Base-by-base conservation (phyloP, 495 filamentous ascomycete genomes). In the Annulohypoxylon nitens region DNA sequence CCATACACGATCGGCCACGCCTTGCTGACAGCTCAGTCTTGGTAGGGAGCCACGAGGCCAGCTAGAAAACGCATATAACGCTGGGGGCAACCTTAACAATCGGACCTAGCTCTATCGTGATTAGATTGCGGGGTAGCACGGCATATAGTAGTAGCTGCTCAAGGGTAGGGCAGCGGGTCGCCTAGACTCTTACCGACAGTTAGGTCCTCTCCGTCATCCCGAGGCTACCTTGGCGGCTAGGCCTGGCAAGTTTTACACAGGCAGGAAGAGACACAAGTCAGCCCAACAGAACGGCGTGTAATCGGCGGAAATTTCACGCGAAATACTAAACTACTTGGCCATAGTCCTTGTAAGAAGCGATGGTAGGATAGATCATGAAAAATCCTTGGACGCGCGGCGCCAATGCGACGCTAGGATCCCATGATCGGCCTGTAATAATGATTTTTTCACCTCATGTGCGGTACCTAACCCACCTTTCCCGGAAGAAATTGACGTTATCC, bases 91-190 rank as follows among this genome's bases (percentile, higher is more conserved):
- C 39, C 55, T 64, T 54, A 69, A 45, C 26, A 60, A 23, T 64
- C 60, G 39, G 71, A 41, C 65, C 71, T 57, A 60, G 61, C 57
- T 66, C 57, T 61, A 60, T 47, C 54, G 53, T 59, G 65, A 61
- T 66, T 75, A 75, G 57, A 71, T 75, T 71, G 73, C 73, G 73
- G 68, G 73, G 73, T 75, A 71, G 53, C 60, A 75, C 73, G 73
- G 73, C 72, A 75, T 75, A 70, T 64, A 57, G 53, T 67, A 67
- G 63, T 60, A 57, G 59, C 63, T 64, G 25, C 26, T 33, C 67
- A 67, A 58, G 34, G 55, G 37, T 34, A 53, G 26, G 59, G 51
- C 23, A 18, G 60, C 23, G 51, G 60, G 43, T 61, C 69, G 69
- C 55, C 55, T 64, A 48, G 61, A 66, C 58, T 58, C 67, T 54